phyloP scores from a whole-genome alignment of 2,329 filamentous ascomycete genomes.

The Teratosphaeria zuluensis region DNA sequence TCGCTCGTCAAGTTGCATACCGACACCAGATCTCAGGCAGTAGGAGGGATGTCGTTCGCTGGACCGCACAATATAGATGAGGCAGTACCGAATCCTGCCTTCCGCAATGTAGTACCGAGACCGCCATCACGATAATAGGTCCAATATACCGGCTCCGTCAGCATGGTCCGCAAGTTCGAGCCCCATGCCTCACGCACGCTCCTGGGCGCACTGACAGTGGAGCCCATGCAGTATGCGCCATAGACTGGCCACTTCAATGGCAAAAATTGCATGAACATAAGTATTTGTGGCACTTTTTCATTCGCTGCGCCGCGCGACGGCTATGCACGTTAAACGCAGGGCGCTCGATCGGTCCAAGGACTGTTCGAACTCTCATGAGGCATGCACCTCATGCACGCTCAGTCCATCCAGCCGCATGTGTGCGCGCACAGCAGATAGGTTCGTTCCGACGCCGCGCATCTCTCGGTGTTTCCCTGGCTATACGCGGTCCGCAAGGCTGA shows the following conservation, averaged over 20 bases:
- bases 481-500: neutral
- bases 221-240: neutral
- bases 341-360: neutral
- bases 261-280: slow-evolving; percentile 3
- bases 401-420: neutral
- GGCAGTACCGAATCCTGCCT: neutral
- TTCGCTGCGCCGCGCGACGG: slow-evolving; percentile 4
- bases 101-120: neutral
- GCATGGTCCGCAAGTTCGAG: neutral
- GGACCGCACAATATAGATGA: neutral
- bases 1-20: neutral
- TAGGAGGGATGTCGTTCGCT: neutral
- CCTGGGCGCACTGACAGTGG: neutral
- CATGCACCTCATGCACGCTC: neutral
- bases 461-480: neutral
- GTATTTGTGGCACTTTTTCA: slow-evolving; percentile 8
- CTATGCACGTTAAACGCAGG: slow-evolving; percentile 3
- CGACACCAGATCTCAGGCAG: neutral
- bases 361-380: neutral
- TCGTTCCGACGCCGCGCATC: neutral
- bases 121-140: neutral
- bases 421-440: neutral
- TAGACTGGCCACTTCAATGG: neutral
- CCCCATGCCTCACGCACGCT: neutral
- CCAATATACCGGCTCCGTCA: neutral